Base-by-base conservation (phyloP, 2,329 filamentous ascomycete species). In the Curvularia sp. region DNA sequence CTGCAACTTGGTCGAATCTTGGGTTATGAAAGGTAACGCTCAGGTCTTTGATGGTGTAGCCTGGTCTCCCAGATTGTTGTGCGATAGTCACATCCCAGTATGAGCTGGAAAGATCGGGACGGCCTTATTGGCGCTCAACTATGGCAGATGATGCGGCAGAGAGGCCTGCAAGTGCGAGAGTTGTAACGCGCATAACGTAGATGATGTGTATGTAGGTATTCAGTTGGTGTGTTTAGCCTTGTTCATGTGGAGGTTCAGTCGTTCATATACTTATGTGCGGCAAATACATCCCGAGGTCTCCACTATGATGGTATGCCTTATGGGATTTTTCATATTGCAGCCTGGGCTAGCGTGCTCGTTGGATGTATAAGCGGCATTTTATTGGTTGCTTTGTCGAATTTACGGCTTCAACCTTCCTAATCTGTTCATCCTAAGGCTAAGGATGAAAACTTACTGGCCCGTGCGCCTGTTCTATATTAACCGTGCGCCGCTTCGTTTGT, bases 31-130 rank as follows among this genome's bases (percentile, higher is more conserved):
- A 63, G 2, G 13, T 39, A 19, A 41, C 45, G 7, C 4, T 55
- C 2, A 65, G 25, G 43, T 65, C 60, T 38, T 48, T 36, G 25
- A 63, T 63, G 7, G 8, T 51, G 36, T 63, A 65, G 12, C 60
- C 62, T 6, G 57, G 62, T 9, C 60, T 42, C 5, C 62, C 60
- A 2, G 54, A 43, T 42, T 63, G 52, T n/a, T 19, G 56, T 12
- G 51, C 34, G 38, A 65, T 49, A 10, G 39, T 63, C 21, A 48
- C 60, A 32, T 65, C 57, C 62, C 60, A 65, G 47, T 63, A 65
- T 1, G 53, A 42, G 19, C 59, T 59, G 7, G 50, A 38, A 18
- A 60, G 21, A 34, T 64, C 51, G 3, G 34, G 41, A 18, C 39
- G 41, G 38, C 28, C 38, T 5, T 53, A 38, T 50, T 60, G 15